phyloP scores from a whole-genome alignment of 2,329 filamentous ascomycete genomes.

The Pestalotiopsis sp. region DNA sequence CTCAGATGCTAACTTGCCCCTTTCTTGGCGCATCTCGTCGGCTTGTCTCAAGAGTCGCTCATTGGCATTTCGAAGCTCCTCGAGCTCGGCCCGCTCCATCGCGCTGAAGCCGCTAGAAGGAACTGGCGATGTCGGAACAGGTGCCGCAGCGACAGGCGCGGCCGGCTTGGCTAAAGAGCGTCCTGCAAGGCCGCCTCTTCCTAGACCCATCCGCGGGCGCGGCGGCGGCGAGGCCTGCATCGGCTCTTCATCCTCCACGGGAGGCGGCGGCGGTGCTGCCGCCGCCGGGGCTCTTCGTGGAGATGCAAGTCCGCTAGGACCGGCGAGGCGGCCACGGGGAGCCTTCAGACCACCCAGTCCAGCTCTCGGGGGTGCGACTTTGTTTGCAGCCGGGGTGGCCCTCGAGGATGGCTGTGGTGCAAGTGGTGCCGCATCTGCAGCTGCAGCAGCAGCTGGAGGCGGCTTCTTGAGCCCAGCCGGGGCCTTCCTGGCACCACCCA shows the following conservation, averaged over 20 bases:
- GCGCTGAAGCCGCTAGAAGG: conserved; percentile 69
- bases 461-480: conserved; percentile 56
- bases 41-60: conserved; percentile 75
- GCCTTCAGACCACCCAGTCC: conserved; percentile 61
- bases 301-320: conserved; percentile 51
- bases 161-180: conserved; percentile 81
- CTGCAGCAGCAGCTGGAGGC: conserved; percentile 40
- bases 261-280: conserved; percentile 49
- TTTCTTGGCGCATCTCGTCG: conserved; percentile 82
- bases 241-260: conserved; percentile 54
- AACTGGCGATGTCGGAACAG: conserved; percentile 58
- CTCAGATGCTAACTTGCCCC: conserved; percentile 79
- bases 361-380: conserved; percentile 58
- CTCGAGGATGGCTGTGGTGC: conserved; percentile 62
- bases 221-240: conserved; percentile 54
- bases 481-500: conserved; percentile 43
- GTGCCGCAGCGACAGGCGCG: conserved; percentile 49
- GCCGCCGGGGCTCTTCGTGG: conserved; percentile 50
- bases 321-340: conserved; percentile 58
- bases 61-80: conserved; percentile 83
- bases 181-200: conserved; percentile 81
- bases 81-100: conserved; percentile 88
- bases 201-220: conserved; percentile 65
- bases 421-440: conserved; percentile 46
- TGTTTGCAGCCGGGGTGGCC: conserved; percentile 46